phyloP scores from a whole-genome alignment of 352 stramenopile species.

The Phytophthora pistaciae region DNA sequence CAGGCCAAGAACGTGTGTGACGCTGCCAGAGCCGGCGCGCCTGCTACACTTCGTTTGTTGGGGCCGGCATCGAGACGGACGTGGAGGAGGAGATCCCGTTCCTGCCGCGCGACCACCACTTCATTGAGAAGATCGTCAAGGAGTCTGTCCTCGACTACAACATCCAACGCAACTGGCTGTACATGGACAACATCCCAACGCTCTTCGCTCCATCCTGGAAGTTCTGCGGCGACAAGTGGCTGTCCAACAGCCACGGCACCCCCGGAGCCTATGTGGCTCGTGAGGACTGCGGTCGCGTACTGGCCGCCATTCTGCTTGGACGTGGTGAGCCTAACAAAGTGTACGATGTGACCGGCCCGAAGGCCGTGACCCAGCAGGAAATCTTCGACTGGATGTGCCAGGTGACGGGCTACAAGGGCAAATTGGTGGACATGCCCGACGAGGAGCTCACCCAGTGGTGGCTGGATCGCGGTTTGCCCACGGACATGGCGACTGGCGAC shows the following conservation, averaged over 20 bases:
- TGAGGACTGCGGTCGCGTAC: constrained; percentile 36
- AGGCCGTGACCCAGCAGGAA: constrained; percentile 27
- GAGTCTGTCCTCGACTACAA: constrained; percentile 17
- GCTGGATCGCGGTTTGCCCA: constrained; percentile 33
- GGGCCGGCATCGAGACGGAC: constrained; percentile 6
- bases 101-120: constrained; percentile 26
- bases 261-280: constrained; percentile 35
- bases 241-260: constrained; percentile 37
- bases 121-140: constrained; percentile 19
- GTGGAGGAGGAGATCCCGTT: constrained; percentile 25
- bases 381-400: constrained; percentile 40
- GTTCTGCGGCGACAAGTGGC: constrained; percentile 42
- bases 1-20: constrained; percentile 9
- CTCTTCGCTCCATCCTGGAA: constrained; percentile 43
- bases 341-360: constrained; percentile 36
- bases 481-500: constrained; percentile 30
- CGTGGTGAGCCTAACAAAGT: constrained; percentile 36
- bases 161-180: constrained; percentile 49
- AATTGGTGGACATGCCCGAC: constrained; percentile 42
- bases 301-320: constrained; percentile 30
- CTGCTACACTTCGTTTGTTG: constrained; percentile 23
- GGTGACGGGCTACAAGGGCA: constrained; percentile 33
- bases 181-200: constrained; percentile 42
- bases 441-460: constrained; percentile 38
- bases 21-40: constrained; percentile 10